A percentile compares a stretch with the other conserved stretches of the same genome.
Conservation (phyloP, 176 grass and related monocot species). For the Pharus latifolius region DNA sequence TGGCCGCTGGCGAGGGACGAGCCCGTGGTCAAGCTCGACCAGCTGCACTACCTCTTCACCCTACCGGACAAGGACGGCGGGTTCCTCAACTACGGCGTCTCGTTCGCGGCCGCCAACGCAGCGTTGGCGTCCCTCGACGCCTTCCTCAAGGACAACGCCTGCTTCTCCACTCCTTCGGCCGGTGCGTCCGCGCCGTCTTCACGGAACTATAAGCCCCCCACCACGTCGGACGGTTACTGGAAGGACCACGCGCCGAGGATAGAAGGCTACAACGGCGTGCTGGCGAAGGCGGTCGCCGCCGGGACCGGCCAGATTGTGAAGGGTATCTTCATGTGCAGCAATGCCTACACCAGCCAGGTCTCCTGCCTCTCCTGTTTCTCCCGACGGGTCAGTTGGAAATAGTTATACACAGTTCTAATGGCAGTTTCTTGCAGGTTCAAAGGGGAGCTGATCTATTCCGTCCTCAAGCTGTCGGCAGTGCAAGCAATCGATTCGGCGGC, state of each 20-base stretch:
- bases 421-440: constrained; percentile 42
- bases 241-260: constrained; percentile 60
- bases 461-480: constrained; percentile 25
- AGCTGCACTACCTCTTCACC: constrained; percentile 79
- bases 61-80: constrained; percentile 50
- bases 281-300: constrained; percentile 66
- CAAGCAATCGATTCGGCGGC: neutral
- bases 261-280: constrained; percentile 58
- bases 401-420: neutral
- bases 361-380: neutral
- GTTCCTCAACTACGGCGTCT: constrained; percentile 90
- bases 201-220: no score
- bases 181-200: neutral
- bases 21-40: constrained; percentile 75
- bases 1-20: constrained; percentile 92
- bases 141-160: constrained; percentile 48
- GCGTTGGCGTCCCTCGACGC: constrained; percentile 53
- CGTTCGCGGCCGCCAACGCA: constrained; percentile 29
- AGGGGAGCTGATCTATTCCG: constrained; percentile 70
- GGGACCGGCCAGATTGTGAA: constrained; percentile 79
- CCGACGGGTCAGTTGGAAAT: neutral
- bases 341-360: constrained; percentile 66
- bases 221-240: constrained; percentile 61
- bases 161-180: constrained; percentile 49
- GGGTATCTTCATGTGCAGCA: constrained; percentile 87